Conservation (phyloP, 768 basidiomycete species). For the Boletellus sp. region DNA sequence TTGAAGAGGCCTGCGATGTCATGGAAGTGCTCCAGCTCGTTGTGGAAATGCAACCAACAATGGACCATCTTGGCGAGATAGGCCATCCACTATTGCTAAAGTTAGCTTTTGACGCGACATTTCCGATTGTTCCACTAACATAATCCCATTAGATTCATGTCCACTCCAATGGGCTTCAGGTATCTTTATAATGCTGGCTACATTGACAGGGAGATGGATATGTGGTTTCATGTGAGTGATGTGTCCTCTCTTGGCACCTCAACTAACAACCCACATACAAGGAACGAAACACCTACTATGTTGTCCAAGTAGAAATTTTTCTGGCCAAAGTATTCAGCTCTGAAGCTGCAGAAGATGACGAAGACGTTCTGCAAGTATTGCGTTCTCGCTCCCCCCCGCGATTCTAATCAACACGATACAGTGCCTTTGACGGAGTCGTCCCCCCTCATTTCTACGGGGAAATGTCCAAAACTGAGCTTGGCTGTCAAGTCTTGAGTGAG, state of each 20-base stretch:
- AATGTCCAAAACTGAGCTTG: conserved; percentile 94
- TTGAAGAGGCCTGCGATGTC: conserved; percentile 87
- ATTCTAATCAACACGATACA: conserved; percentile 23
- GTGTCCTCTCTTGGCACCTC: not conserved
- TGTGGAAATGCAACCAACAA: conserved; percentile 89
- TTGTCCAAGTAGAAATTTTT: conserved; percentile 91
- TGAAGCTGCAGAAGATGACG: conserved; percentile 56
- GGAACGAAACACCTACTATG: conserved; percentile 93
- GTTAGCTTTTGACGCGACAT: conserved; percentile 40
- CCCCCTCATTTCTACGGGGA: conserved; percentile 98
- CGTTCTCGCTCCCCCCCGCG: not conserved
- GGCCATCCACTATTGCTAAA: conserved; percentile 85
- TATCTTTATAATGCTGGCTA: conserved; percentile 91
- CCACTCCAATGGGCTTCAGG: conserved; percentile 86
- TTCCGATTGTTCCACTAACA: not conserved
- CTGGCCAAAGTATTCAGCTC: conserved; percentile 73
- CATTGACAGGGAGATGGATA: conserved; percentile 92
- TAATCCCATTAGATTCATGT: conserved; percentile 70
- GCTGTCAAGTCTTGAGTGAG: conserved; percentile 86
- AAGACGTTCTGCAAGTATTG: conserved; percentile 50
- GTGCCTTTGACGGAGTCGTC: conserved; percentile 81
- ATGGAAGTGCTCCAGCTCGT: conserved; percentile 83
- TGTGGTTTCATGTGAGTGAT: conserved; percentile 84
- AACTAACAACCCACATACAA: conserved; percentile 32
- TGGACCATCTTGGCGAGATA: conserved; percentile 93